Percentiles rank a stretch among this genome's conserved stretches.
These are phyloP conservation scores for Pseudoturritis turrita DNA, from an alignment of 345 rosid genomes.

Conservation along the genomic window DNA sequence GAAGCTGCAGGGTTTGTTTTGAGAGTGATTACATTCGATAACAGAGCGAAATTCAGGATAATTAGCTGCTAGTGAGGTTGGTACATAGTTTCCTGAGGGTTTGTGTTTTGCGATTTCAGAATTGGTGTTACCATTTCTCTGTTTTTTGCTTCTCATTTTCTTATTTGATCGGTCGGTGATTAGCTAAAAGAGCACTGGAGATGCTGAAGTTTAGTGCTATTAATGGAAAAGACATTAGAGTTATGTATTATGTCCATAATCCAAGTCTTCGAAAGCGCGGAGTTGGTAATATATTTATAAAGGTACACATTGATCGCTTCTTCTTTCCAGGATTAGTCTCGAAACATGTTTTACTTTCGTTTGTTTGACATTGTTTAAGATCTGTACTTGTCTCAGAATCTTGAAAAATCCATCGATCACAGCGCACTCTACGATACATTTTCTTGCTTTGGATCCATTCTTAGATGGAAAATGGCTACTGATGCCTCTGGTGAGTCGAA, in stretches of 20 bases:
- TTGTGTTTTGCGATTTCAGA: too few relatives aligned
- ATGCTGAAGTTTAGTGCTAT: slow-evolving; percentile 57
- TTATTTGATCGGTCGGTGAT: background rate
- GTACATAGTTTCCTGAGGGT: too few relatives aligned
- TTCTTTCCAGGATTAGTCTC: too few relatives aligned
- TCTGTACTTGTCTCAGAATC: slow-evolving; percentile 32
- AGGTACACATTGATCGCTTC: slow-evolving; percentile 27
- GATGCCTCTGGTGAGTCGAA: slow-evolving; percentile 52
- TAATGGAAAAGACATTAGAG: slow-evolving; percentile 60
- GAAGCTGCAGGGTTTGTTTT: background rate
- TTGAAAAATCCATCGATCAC: slow-evolving; percentile 63
- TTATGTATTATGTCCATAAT: slow-evolving; percentile 65
- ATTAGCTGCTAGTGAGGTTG: too few relatives aligned
- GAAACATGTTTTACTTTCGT: too few relatives aligned
- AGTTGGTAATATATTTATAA: slow-evolving; percentile 57
- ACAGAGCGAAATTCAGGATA: too few relatives aligned
- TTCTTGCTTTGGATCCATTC: slow-evolving; percentile 46
- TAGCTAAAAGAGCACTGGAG: slow-evolving; percentile 72
- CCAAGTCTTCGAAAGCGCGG: slow-evolving; percentile 56
- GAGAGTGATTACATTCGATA: background rate
- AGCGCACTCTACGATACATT: slow-evolving; percentile 53
- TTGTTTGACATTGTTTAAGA: slow-evolving; percentile 4
- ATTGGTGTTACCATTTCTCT: too few relatives aligned
- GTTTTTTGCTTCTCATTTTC: too few relatives aligned
- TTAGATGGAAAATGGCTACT: slow-evolving; percentile 61